These are phyloP conservation scores for Sugiyamaella castrensis DNA, from an alignment of 1,139 yeast species.

Conservation along the genomic window DNA sequence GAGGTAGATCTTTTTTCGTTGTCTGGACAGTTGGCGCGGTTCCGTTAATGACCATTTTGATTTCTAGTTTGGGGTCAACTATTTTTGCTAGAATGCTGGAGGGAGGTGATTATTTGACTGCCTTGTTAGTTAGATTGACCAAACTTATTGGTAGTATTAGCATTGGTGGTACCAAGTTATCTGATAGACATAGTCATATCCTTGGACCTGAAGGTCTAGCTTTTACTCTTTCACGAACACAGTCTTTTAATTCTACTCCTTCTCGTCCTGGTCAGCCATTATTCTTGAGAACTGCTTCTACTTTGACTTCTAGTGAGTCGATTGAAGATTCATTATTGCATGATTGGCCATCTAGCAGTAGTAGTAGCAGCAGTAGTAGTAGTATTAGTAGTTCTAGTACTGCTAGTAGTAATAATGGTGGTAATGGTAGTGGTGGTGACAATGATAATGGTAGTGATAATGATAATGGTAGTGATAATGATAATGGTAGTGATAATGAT, in stretches of 20 bases:
- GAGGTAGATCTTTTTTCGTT: constrained; percentile 71
- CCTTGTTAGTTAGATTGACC: constrained; percentile 2
- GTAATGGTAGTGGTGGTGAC: too few relatives aligned
- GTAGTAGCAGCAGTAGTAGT: too few relatives aligned
- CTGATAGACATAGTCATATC: background rate
- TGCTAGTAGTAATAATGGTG: too few relatives aligned
- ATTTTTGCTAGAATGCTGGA: constrained; percentile 38
- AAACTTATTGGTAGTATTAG: constrained; percentile 2
- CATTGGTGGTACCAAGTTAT: background rate
- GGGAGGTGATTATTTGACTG: constrained; percentile 19
- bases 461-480: too few relatives aligned
- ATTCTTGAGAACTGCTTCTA: constrained; percentile 8
- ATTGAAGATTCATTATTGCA: constrained; percentile 4
- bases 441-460: too few relatives aligned
- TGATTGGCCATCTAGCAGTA: constrained; percentile 6
- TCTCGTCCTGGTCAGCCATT: constrained; percentile 11
- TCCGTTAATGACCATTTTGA: constrained; percentile 80
- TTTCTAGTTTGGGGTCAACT: constrained; percentile 68
- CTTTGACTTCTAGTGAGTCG: constrained; percentile 2
- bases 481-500: too few relatives aligned
- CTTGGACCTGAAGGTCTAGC: constrained; percentile 3
- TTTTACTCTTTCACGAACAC: background rate
- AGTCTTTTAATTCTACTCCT: background rate
- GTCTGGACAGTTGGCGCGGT: constrained; percentile 79
- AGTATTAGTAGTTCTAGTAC: too few relatives aligned